Percentiles rank a stretch among this genome's conserved stretches.
Evolutionary conservation across 176 grass and related monocot species (phyloP).

Genomic region (maize (Zea mays)): Zm-B73-REFERENCE-NAM-5.0 NC_050098.1:143460501-143461000

Average conservation of each 20-base stretch:
- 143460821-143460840: constrained; percentile 67
- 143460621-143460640: background rate
- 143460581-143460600: background rate
- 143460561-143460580: background rate
- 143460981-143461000: constrained; percentile 51
- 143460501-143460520: background rate
- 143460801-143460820: constrained; percentile 82
- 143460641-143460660: background rate
- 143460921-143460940: constrained; percentile 64
- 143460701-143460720: background rate
- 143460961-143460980: constrained; percentile 55
- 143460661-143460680: background rate
- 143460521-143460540: background rate
- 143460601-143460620: background rate
- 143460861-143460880: constrained; percentile 60
- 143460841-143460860: constrained; percentile 52
- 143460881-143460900: constrained; percentile 59
- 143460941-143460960: constrained; percentile 44
- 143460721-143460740: background rate
- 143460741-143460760: background rate
- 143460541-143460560: background rate
- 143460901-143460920: constrained; percentile 56
- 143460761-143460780: background rate
- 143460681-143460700: background rate
- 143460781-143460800: constrained; percentile 42